Conservation (phyloP, 306 rosid species). For the Fragaria nilgerrensis region DNA sequence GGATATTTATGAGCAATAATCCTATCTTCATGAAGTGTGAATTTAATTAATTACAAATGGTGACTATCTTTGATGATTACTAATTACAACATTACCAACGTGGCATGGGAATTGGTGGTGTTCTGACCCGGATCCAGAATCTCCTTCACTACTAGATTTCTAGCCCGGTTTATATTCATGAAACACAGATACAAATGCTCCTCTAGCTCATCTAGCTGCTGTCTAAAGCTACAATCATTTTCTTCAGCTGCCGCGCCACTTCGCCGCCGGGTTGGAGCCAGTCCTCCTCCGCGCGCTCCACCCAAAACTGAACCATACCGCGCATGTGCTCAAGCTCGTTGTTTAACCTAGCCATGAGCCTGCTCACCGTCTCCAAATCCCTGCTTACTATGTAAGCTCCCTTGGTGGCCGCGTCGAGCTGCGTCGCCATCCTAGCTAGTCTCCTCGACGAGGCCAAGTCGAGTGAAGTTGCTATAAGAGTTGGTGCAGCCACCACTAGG, state of each 20-base stretch:
- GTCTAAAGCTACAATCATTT: conserved; percentile 44
- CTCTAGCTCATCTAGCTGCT: conserved; percentile 74
- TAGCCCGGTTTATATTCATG: conserved; percentile 78
- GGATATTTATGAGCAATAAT: not conserved
- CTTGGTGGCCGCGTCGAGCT: conserved; percentile 62
- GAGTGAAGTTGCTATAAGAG: conserved; percentile 28
- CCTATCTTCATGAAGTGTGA: not conserved
- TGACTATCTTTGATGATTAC: not conserved
- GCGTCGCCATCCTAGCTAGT: conserved; percentile 31
- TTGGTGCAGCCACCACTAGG: conserved; percentile 46
- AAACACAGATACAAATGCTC: conserved; percentile 82
- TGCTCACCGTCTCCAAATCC: conserved; percentile 60
- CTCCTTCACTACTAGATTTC: conserved; percentile 62
- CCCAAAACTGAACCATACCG: conserved; percentile 46
- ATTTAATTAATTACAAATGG: not conserved
- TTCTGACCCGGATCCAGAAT: conserved; percentile 23
- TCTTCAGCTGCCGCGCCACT: conserved; percentile 51
- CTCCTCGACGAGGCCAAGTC: conserved; percentile 32
- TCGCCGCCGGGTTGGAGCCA: conserved; percentile 40
- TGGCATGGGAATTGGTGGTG: not conserved
- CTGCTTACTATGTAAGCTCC: conserved; percentile 65
- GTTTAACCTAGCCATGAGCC: conserved; percentile 53
- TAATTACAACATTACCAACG: not conserved
- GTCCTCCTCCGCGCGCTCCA: conserved; percentile 42
- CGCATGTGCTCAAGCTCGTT: conserved; percentile 67